Evolutionary conservation across 257 asterid genomes (phyloP).

Genomic region (Nicotiana sylvestris): DNA sequence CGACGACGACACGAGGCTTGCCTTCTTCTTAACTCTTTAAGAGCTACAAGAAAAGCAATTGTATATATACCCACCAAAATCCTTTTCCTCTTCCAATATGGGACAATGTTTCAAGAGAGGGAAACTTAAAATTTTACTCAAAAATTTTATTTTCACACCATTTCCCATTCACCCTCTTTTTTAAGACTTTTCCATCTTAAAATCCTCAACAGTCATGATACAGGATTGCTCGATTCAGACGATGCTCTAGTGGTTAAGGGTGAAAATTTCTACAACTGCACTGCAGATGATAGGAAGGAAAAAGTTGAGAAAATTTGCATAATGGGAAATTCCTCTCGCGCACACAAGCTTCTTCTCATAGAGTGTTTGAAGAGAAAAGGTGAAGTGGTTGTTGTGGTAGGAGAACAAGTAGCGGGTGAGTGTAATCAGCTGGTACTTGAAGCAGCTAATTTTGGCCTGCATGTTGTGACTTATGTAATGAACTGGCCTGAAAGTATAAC

Average conservation of each 20-base stretch:
- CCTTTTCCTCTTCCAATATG: too few relatives aligned
- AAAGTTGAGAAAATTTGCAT: constrained; percentile 16
- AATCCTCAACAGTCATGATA: not conserved
- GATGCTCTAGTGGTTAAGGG: constrained; percentile 13
- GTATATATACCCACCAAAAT: too few relatives aligned
- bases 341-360: constrained; percentile 23
- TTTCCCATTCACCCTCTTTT: too few relatives aligned
- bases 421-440: constrained; percentile 23
- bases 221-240: constrained; percentile 13
- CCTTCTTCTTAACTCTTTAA: too few relatives aligned
- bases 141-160: too few relatives aligned
- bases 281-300: not conserved
- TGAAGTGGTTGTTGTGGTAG: constrained; percentile 28
- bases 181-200: too few relatives aligned
- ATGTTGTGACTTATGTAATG: constrained; percentile 15
- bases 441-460: constrained; percentile 30
- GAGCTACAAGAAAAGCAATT: too few relatives aligned
- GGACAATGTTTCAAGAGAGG: too few relatives aligned
- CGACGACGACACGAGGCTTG: too few relatives aligned
- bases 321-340: constrained; percentile 22
- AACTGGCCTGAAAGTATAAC: constrained; percentile 25
- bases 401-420: constrained; percentile 23
- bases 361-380: constrained; percentile 19
- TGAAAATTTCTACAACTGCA: constrained; percentile 18
- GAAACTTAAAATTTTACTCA: too few relatives aligned